Conservation (phyloP, 768 basidiomycete genomes). For the Rhodosporidiobolus sp. region DNA sequence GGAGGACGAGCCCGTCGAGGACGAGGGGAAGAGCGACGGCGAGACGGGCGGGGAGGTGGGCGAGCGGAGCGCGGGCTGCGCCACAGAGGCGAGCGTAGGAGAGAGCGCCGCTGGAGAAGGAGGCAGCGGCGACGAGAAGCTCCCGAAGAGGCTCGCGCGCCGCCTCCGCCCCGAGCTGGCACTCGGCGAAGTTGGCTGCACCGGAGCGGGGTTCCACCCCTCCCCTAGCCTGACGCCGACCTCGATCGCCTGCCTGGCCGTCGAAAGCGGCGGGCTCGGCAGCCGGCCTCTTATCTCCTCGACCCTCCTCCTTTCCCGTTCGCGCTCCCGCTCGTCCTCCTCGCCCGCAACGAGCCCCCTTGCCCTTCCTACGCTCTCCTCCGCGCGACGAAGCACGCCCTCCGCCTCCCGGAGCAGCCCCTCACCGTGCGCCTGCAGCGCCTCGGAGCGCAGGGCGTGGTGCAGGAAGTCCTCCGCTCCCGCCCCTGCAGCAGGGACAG, state of each 20-base stretch:
- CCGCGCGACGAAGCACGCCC: constrained; percentile 9
- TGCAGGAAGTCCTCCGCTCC: neutral
- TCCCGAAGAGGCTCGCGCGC: neutral
- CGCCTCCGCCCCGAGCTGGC: neutral
- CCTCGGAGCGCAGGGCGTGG: neutral
- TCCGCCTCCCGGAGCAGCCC: constrained; percentile 14
- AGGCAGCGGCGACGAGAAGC: constrained; percentile 5
- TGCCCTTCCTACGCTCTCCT: constrained; percentile 2
- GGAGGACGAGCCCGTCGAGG: neutral
- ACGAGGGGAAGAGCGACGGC: neutral
- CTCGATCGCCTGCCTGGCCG: neutral
- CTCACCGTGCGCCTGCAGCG: constrained; percentile 2
- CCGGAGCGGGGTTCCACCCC: constrained; percentile 1
- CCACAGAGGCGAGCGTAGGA: neutral
- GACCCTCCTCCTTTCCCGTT: neutral
- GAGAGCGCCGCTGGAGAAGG: neutral
- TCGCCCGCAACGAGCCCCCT: neutral
- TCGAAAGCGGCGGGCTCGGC: neutral
- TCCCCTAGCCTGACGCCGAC: constrained; percentile 20
- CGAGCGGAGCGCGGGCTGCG: neutral
- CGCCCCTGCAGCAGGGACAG: no score
- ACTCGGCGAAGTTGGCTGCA: neutral
- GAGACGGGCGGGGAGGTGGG: neutral
- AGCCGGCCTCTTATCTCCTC: neutral
- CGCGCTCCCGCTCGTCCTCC: neutral